Evolutionary conservation across 495 filamentous ascomycete genomes (phyloP).

Genomic region (Penicillium fimorum): DNA sequence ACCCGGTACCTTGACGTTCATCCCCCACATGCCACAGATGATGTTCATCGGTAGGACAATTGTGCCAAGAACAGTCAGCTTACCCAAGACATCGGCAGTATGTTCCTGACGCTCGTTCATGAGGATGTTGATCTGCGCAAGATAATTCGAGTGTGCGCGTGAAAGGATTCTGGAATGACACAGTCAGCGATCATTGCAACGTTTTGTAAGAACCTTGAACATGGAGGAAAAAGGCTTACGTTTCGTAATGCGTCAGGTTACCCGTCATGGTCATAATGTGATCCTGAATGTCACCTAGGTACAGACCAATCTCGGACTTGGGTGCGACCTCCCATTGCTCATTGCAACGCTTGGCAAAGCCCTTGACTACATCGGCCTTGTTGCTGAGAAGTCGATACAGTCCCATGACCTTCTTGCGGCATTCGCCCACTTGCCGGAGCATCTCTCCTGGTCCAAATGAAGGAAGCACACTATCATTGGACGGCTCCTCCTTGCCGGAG

Average conservation of each 20-base stretch:
- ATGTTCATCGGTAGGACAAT: constrained; percentile 98
- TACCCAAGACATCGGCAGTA: constrained; percentile 90
- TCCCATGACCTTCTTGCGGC: constrained; percentile 94
- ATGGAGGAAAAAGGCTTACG: constrained; percentile 52
- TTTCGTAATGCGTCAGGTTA: constrained; percentile 93
- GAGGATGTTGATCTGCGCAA: constrained; percentile 89
- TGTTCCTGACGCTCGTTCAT: constrained; percentile 98
- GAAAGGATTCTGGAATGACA: constrained; percentile 69
- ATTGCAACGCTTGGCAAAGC: constrained; percentile 97
- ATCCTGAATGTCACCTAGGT: constrained; percentile 96
- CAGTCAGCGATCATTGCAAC: constrained; percentile 6
- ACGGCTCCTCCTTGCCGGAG: constrained; percentile 37
- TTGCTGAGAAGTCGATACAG: constrained; percentile 90
- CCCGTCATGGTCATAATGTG: constrained; percentile 98
- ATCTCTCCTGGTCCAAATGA: constrained; percentile 72
- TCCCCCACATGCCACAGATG: constrained; percentile 97
- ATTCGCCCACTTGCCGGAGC: constrained; percentile 86
- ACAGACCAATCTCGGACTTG: constrained; percentile 89
- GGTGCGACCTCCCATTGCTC: constrained; percentile 98
- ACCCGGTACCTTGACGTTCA: constrained; percentile 95
- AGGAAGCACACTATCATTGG: constrained; percentile 26
- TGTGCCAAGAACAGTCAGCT: constrained; percentile 91
- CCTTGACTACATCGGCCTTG: constrained; percentile 98
- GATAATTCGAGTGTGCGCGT: constrained; percentile 91
- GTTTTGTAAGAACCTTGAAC: neutral